These are phyloP conservation scores for Penicillium oxalicum DNA, from an alignment of 2,329 filamentous ascomycete species.

Conservation along the genomic window DNA sequence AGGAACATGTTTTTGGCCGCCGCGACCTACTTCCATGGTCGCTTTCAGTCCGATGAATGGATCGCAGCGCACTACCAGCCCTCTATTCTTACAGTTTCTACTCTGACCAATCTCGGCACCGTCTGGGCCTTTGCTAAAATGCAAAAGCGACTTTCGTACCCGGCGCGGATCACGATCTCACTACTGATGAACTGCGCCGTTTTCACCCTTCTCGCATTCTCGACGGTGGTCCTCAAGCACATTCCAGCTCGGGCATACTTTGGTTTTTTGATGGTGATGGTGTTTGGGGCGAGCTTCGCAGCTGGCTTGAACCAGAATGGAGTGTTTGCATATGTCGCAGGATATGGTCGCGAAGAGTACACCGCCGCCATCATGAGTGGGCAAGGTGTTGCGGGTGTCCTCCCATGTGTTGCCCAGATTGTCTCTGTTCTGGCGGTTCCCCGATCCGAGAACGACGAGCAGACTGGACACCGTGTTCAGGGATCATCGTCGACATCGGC, in stretches of 20 bases:
- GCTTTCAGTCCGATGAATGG: slow-evolving; percentile 66
- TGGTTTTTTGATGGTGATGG: slow-evolving; percentile 73
- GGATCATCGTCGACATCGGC: slow-evolving; percentile 62
- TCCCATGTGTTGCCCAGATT: slow-evolving; percentile 84
- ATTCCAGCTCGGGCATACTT: slow-evolving; percentile 65
- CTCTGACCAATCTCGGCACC: slow-evolving; percentile 69
- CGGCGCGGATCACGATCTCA: slow-evolving; percentile 72
- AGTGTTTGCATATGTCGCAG: slow-evolving; percentile 81
- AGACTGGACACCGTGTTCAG: slow-evolving; percentile 28
- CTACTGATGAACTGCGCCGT: slow-evolving; percentile 70
- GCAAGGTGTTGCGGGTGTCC: slow-evolving; percentile 83
- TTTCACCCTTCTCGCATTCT: slow-evolving; percentile 73
- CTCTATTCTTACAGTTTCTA: slow-evolving; percentile 79
- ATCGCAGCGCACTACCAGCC: slow-evolving; percentile 81
- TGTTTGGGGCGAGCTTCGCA: slow-evolving; percentile 70
- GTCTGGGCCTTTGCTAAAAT: slow-evolving; percentile 73
- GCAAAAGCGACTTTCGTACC: slow-evolving; percentile 79
- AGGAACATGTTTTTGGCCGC: slow-evolving; percentile 98
- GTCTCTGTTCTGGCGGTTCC: slow-evolving; percentile 67
- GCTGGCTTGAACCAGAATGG: slow-evolving; percentile 89
- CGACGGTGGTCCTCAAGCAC: slow-evolving; percentile 63
- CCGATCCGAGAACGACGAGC: slow-evolving; percentile 30
- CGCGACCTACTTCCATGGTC: slow-evolving; percentile 82
- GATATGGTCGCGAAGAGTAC: slow-evolving; percentile 80
- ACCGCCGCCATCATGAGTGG: slow-evolving; percentile 95